These are phyloP conservation scores for Candida sanyiensis DNA, from an alignment of 805 yeast genomes.

Conservation along the genomic window DNA sequence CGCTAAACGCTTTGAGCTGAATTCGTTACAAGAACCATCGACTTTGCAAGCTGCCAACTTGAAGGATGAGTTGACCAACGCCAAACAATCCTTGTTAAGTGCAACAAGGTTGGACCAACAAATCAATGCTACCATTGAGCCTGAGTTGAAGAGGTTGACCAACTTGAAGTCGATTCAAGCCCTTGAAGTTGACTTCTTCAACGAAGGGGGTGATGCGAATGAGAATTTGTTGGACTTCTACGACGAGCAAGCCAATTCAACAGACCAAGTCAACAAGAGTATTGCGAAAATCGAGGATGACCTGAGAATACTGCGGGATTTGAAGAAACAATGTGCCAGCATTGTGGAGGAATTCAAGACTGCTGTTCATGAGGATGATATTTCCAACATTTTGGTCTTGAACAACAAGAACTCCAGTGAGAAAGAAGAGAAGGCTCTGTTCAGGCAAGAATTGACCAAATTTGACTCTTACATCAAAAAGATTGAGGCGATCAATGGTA, in stretches of 20 bases:
- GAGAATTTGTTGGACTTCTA: conserved; percentile 68
- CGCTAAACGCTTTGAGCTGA: conserved; percentile 31
- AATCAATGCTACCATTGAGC: conserved; percentile 42
- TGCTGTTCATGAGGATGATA: conserved; percentile 75
- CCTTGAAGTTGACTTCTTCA: conserved; percentile 22
- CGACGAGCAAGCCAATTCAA: conserved; percentile 30
- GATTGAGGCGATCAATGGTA: conserved; percentile 59
- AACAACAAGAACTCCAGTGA: conserved; percentile 49
- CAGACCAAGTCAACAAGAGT: conserved; percentile 28
- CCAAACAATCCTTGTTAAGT: conserved; percentile 54
- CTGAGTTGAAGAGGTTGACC: conserved; percentile 36
- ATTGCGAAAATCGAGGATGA: conserved; percentile 50
- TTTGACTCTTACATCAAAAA: conserved; percentile 65
- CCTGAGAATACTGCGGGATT: conserved; percentile 52
- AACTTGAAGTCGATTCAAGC: conserved; percentile 40
- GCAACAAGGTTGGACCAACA: conserved; percentile 56
- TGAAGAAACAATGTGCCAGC: conserved; percentile 58
- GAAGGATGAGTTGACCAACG: conserved; percentile 51
- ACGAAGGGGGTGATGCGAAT: conserved; percentile 8
- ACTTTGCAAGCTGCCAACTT: conserved; percentile 33
- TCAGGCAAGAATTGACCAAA: conserved; percentile 69
- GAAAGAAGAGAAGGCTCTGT: conserved; percentile 52
- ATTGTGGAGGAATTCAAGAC: conserved; percentile 61
- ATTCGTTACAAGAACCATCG: conserved; percentile 31
- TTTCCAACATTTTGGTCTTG: conserved; percentile 65